Evolutionary conservation across 345 rosid genomes (phyloP), one percentile per base, ranked within the genome.

Genomic region (Aquilaria sinensis): DNA sequence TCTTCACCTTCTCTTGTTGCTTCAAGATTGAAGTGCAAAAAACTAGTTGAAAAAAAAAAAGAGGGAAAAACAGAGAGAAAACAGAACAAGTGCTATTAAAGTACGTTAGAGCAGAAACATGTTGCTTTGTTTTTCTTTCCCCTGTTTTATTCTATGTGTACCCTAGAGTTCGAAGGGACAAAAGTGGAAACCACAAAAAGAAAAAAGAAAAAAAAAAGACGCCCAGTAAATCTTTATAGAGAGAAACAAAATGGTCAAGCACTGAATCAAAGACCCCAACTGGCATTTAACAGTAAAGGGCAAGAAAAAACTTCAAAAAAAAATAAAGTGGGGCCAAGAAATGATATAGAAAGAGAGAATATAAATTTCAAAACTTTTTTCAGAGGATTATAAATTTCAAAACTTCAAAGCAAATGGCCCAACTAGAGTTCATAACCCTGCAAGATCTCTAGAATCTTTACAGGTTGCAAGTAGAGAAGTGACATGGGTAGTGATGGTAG

Each of bases 401-500:
- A 75, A 59, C 62, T 51, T 69, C 70, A 70, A 16, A 58, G 10
- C 66, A 61, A 16, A 73, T 61, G 70, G 60, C 55, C 50, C 61
- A 57, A 43, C 56, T 61, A 62, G 31, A 54, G 63, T 63, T 73
- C 68, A 64, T 51, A 29, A 32, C 46, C 50, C 78, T 68, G 67
- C 60, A 55, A 64, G 41, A 68, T 67, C 57, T 58, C 62, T 72
- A 63, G 79, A 81, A 81, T 74, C 78, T 74, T 79, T 75, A 74
- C 87, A 79, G 73, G 78, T 81, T 83, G 86, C 83, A 70, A 77
- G 71, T 70, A 67, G 76, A 70, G 81, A 82, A 85, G 78, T 78
- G 73, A 72, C 53, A 73, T 52, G 75, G 72, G 49, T 64, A 66
- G 62, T 51, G 57, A 41, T 62, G 64, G n/a, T 48, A 31, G 62